These are phyloP conservation scores for Chiua sp. DNA, from an alignment of 1,284 basidiomycete species.

Conservation along the genomic window DNA sequence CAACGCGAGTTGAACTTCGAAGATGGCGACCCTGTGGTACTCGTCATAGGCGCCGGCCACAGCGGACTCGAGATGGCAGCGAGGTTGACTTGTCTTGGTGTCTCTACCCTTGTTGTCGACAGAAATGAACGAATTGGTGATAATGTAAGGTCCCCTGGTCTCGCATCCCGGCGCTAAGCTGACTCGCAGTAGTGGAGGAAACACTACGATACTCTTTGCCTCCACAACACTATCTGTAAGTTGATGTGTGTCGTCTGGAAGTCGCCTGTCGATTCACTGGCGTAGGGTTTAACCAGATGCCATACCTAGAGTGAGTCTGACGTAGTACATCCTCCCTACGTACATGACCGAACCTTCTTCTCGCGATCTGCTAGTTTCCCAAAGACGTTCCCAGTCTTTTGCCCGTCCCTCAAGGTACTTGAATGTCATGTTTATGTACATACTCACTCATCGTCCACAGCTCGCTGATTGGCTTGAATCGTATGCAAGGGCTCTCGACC, in stretches of 20 bases:
- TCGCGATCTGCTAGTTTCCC: conserved; percentile 33
- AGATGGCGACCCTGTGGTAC: conserved; percentile 28
- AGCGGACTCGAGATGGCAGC: conserved; percentile 43
- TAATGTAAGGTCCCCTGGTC: conserved; percentile 29
- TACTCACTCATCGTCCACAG: conserved; percentile 25
- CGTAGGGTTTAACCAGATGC: conserved; percentile 28
- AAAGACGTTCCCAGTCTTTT: conserved; percentile 43
- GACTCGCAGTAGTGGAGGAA: conserved; percentile 28
- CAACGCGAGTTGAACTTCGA: conserved; percentile 20
- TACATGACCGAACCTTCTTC: not conserved
- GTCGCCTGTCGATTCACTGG: not conserved
- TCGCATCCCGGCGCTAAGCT: conserved; percentile 1
- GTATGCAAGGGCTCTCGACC: conserved; percentile 57
- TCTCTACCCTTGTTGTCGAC: conserved; percentile 43
- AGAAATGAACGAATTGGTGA: conserved; percentile 40
- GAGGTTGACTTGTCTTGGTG: conserved; percentile 40
- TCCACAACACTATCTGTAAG: conserved; percentile 35
- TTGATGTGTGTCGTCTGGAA: not conserved
- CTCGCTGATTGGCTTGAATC: conserved; percentile 64
- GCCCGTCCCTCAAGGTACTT: conserved; percentile 39
- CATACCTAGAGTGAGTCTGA: conserved; percentile 29
- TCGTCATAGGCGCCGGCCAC: conserved; percentile 43
- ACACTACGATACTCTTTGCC: conserved; percentile 32
- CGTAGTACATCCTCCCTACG: no score
- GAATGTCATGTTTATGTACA: not conserved